phyloP scores from a whole-genome alignment of 2,329 filamentous ascomycete genomes.

The Biscogniauxia marginata region DNA sequence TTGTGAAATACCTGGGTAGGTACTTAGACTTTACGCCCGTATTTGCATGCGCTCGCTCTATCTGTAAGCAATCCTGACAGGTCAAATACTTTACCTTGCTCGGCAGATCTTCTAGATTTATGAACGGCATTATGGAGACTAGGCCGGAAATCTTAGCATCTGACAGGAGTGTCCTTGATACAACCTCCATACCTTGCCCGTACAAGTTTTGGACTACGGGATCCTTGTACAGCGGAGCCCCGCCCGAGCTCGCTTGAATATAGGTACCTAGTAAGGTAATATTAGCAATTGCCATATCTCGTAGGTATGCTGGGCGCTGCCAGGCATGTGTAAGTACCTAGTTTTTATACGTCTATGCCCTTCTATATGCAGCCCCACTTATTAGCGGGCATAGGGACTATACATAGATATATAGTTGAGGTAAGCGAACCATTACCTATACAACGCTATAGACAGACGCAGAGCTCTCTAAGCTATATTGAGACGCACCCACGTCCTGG shows the following conservation, averaged over 20 bases:
- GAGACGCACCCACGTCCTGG: background rate
- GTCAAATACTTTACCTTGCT: background rate
- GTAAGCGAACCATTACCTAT: background rate
- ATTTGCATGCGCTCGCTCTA: background rate
- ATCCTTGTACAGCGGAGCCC: background rate
- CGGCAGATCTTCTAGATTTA: background rate
- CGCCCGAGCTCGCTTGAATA: background rate
- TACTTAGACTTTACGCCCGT: background rate
- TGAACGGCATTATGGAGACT: constrained; percentile 3
- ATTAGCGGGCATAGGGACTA: background rate
- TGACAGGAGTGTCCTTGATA: background rate
- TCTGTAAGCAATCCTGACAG: background rate
- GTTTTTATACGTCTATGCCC: too few species aligned
- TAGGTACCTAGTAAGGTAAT: background rate
- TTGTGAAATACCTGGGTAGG: background rate
- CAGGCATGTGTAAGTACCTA: too few species aligned
- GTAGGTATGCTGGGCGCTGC: too few species aligned
- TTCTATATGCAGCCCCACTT: too few species aligned
- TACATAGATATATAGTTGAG: background rate
- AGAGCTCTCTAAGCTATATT: background rate
- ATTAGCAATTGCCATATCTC: too few species aligned
- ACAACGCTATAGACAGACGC: background rate
- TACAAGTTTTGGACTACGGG: too few species aligned
- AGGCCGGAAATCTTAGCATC: background rate
- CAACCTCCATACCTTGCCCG: constrained; percentile 10